phyloP scores from a whole-genome alignment of 2,329 filamentous ascomycete species.

The Penicillium sp. region DNA sequence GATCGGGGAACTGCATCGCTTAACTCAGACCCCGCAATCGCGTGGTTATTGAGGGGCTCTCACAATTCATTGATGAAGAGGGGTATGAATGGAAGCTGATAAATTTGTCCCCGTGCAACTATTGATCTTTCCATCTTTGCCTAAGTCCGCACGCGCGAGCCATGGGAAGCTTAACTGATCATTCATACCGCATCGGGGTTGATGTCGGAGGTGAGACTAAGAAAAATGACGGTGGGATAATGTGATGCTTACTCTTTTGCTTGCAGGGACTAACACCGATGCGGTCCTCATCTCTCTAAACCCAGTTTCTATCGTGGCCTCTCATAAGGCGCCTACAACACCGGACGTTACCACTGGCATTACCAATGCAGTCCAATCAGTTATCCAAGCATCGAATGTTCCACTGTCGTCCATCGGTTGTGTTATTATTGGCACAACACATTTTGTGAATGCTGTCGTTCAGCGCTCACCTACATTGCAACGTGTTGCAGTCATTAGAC shows the following conservation, averaged over 20 bases:
- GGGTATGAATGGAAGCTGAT: background rate
- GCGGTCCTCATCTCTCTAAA: slow-evolving; percentile 34
- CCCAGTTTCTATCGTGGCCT: slow-evolving; percentile 32
- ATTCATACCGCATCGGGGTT: slow-evolving; percentile 21
- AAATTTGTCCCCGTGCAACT: background rate
- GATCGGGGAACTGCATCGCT: background rate
- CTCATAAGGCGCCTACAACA: slow-evolving; percentile 45
- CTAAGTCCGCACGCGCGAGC: background rate
- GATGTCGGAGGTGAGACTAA: slow-evolving; percentile 23
- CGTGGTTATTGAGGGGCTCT: background rate
- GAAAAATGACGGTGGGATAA: background rate
- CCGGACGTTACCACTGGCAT: slow-evolving; percentile 50
- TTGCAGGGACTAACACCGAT: slow-evolving; percentile 44
- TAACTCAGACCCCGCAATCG: background rate
- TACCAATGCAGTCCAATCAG: slow-evolving; percentile 38
- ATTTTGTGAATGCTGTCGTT: slow-evolving; percentile 58
- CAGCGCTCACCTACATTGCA: slow-evolving; percentile 39
- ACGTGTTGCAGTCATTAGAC: slow-evolving; percentile 52
- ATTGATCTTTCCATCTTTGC: background rate
- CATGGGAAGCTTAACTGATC: background rate
- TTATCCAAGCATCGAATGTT: slow-evolving; percentile 10
- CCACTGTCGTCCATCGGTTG: slow-evolving; percentile 44
- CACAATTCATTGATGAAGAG: background rate
- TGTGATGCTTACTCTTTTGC: background rate
- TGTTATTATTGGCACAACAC: slow-evolving; percentile 58